Evolutionary conservation across 2,329 filamentous ascomycete genomes (phyloP).

Genomic region (Coniochaeta hoffmannii): DNA sequence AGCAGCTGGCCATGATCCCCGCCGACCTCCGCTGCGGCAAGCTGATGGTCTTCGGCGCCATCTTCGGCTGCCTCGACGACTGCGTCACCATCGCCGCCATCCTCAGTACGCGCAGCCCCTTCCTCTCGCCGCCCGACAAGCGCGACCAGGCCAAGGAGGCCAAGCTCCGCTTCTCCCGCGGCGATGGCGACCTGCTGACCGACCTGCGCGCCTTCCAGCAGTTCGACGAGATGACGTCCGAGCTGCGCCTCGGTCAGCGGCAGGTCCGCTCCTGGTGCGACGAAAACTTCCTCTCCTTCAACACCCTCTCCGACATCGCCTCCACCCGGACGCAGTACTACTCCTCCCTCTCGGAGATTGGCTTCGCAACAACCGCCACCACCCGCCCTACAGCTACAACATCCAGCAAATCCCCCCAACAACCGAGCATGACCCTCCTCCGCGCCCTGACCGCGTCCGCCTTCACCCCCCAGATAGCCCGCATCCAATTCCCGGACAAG

Average conservation of each 20-base stretch:
- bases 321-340: constrained; percentile 83
- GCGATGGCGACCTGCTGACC: constrained; percentile 82
- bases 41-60: constrained; percentile 88
- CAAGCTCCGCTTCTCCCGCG: constrained; percentile 63
- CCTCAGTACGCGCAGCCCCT: constrained; percentile 81
- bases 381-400: constrained; percentile 19
- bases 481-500: constrained; percentile 91
- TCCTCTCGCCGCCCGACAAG: constrained; percentile 75
- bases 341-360: constrained; percentile 75
- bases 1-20: constrained; percentile 90
- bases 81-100: constrained; percentile 86
- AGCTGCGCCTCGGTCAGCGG: constrained; percentile 50
- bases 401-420: neutral
- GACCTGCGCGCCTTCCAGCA: constrained; percentile 78
- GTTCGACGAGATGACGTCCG: constrained; percentile 63
- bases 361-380: constrained; percentile 43
- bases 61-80: constrained; percentile 86
- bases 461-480: constrained; percentile 78
- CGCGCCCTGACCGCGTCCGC: constrained; percentile 66
- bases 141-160: constrained; percentile 76
- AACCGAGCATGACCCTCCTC: constrained; percentile 42
- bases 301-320: constrained; percentile 81
- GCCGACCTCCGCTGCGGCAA: constrained; percentile 90
- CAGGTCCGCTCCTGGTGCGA: constrained; percentile 72
- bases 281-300: constrained; percentile 74